These are phyloP conservation scores for Lecanicillium sp. DNA, from an alignment of 2,329 filamentous ascomycete species.

Conservation along the genomic window DNA sequence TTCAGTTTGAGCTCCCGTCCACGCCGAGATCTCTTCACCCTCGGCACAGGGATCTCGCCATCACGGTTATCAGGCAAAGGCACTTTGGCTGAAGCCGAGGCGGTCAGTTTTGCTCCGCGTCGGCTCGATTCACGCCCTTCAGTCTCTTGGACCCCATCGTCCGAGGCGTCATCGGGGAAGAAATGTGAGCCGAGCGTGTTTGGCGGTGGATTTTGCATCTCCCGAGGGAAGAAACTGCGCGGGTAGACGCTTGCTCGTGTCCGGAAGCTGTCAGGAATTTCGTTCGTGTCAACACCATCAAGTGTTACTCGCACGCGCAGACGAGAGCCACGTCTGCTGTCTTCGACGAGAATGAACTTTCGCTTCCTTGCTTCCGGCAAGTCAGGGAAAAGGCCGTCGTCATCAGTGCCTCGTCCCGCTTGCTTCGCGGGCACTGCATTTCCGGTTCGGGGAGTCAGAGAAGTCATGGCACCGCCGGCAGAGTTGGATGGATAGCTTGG, in stretches of 20 bases:
- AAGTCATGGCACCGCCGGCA: slow-evolving; percentile 57
- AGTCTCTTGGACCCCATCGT: slow-evolving; percentile 48
- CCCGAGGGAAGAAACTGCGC: slow-evolving; percentile 83
- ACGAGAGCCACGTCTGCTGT: slow-evolving; percentile 71
- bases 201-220: slow-evolving; percentile 83
- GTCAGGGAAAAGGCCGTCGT: slow-evolving; percentile 72
- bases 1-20: slow-evolving; percentile 86
- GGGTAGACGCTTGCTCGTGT: slow-evolving; percentile 86
- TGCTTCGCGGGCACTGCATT: slow-evolving; percentile 39
- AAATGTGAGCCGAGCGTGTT: slow-evolving; percentile 69
- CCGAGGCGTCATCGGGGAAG: slow-evolving; percentile 59
- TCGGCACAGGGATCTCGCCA: slow-evolving; percentile 67
- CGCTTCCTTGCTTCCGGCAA: slow-evolving; percentile 85
- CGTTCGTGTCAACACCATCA: slow-evolving; percentile 88
- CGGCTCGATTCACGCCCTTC: slow-evolving; percentile 40
- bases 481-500: slow-evolving; percentile 50
- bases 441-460: slow-evolving; percentile 38
- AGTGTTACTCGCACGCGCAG: slow-evolving; percentile 87
- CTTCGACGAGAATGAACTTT: slow-evolving; percentile 95
- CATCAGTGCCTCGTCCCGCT: slow-evolving; percentile 30
- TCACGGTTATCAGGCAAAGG: slow-evolving; percentile 63
- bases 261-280: slow-evolving; percentile 93
- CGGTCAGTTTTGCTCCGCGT: slow-evolving; percentile 27
- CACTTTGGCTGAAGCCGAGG: slow-evolving; percentile 49
- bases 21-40: slow-evolving; percentile 62